Base-by-base conservation (phyloP, 371 early-diverging fungal species). In the Dichotomocladium elegans region DNA sequence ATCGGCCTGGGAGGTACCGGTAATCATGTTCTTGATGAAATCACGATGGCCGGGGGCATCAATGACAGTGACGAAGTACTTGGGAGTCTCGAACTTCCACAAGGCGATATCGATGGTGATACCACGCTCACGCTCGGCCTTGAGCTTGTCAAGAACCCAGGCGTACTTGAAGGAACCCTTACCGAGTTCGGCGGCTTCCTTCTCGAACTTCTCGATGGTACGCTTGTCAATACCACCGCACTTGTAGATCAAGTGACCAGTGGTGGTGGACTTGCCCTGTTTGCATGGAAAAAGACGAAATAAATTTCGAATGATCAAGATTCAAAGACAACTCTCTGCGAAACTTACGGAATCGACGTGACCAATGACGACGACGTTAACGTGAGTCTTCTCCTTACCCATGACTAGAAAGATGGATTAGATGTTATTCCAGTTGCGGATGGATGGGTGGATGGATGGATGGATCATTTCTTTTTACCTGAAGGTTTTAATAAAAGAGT, bases 21-120 rank as follows among this genome's bases (percentile, higher is more conserved):
- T 92, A 70, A 99, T 96, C 98, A 99, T 98, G 93, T 95, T 97
- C 86, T 93, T 91, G 82, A 99, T 95, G 86, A 95, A 99, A 79
- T 95, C 94, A 78, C 96, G 90, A 86, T 99, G 99, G 46, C 99
- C 99, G 51, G 99, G 99, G 66, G 98, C 96, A 77, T 95, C 96
- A 77, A 95, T 93, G 81, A 95, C 89, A 74, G 94, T 94, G 63
- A 94, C 90, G 74, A 89, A 77, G 87, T 85, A 92, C 85, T 91
- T 91, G 79, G 89, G 86, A 64, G 98, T 92, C 72, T 95, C 94
- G 91, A 99, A 97, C 85, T 90, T 90, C 88, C 95, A 93, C 79
- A 89, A 88, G 70, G 93, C 96, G 40, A 85, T 55, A 48, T 55
- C 55, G 19, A 94, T 92, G 80, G 94, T 93, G 74, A 93, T 90